Conservation (phyloP, 1,139 yeast genomes). For the Hyphopichia fennica region DNA sequence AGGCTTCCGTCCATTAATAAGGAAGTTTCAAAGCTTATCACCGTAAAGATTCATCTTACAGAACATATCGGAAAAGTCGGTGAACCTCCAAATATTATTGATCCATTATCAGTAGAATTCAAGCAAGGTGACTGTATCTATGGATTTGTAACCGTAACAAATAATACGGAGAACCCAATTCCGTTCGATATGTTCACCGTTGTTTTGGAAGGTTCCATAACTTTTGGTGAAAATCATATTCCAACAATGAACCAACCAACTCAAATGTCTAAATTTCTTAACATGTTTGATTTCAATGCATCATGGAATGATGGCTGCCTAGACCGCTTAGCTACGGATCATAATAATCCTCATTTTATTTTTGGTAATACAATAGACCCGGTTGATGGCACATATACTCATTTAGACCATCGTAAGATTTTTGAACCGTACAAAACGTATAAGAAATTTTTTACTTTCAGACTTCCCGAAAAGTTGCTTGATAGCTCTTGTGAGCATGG, state of each 20-base stretch:
- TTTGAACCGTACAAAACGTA: conserved; percentile 35
- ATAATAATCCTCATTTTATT: conserved; percentile 23
- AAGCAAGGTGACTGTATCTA: conserved; percentile 41
- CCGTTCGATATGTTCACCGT: conserved; percentile 45
- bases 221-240: conserved; percentile 20
- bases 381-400: conserved; percentile 28
- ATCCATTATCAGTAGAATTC: conserved; percentile 31
- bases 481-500: conserved; percentile 40
- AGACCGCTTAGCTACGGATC: conserved; percentile 29
- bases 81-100: conserved; percentile 26
- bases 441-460: conserved; percentile 42
- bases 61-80: conserved; percentile 32
- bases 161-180: conserved; percentile 25
- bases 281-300: conserved; percentile 44
- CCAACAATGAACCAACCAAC: conserved; percentile 17
- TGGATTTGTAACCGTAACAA: conserved; percentile 39
- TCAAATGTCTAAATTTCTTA: conserved; percentile 24
- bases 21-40: conserved; percentile 26
- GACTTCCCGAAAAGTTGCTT: conserved; percentile 36
- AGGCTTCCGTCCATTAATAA: conserved; percentile 31
- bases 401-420: conserved; percentile 26
- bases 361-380: conserved; percentile 27
- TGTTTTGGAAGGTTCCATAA: conserved; percentile 35
- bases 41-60: conserved; percentile 30
- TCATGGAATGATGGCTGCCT: conserved; percentile 42